Evolutionary conservation across 148 eudicot species (phyloP), one percentile per base, ranked within the genome.

Genomic region (Talinum fruticosum): DNA sequence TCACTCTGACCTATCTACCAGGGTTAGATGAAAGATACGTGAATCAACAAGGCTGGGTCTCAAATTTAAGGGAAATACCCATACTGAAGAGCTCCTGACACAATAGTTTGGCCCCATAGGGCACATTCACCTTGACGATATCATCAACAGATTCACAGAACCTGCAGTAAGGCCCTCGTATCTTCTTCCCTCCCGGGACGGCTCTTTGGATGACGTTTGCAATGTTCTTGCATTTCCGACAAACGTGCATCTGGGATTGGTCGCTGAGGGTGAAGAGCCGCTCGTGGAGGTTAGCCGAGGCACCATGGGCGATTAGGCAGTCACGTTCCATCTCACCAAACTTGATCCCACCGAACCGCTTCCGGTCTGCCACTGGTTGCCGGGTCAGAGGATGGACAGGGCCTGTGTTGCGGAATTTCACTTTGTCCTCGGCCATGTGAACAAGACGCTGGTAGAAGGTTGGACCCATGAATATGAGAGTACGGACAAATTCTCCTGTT

Each of bases 291-390:
- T 95, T 95, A 7, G 91, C 87, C 14, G 97, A 84, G 10, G 99
- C 99, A 54, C 99, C 99, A 23, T 95, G 99, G 69, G 97, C 99
- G 2, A 95, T 95, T 8, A 95, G 91, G 72, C 99, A 91, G 78
- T 95, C 99, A 0, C 99, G 84, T 66, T 95, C 98, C 98, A 95
- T 95, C 74, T 95, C 97, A 3, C 97, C 98, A 36, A 95, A 95
- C 62, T 95, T 95, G 69, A 95, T 87, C n/a, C 99, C 99, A 15
- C 99, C 99, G 45, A 95, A 95, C 0, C 99, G 86, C 77, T 95
- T 95, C 71, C 99, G 71, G 83, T 95, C 99, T 13, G 97, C 91
- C 74, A 95, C 99, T 0, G 99, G 99, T 80, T 95, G 99, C 53
- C 97, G 83, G 45, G 99, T 95, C 59, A 95, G 90, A 1, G 99